Conservation (phyloP, 768 basidiomycete genomes). For the Leccinellum rugosiceps region DNA sequence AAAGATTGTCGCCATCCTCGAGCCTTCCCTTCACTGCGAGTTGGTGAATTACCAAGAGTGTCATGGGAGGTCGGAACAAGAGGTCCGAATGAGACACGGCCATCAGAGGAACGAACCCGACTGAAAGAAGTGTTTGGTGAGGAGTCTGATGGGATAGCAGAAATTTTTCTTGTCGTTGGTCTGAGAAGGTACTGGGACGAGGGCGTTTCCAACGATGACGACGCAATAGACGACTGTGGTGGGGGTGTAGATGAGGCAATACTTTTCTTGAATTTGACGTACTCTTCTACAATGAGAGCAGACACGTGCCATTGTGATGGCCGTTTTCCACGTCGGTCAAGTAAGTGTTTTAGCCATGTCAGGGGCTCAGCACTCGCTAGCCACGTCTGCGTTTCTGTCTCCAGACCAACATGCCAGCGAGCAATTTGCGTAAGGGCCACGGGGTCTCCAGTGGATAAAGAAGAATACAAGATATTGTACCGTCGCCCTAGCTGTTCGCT, state of each 20-base stretch:
- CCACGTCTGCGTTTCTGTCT: constrained; percentile 42
- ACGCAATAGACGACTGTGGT: constrained; percentile 11
- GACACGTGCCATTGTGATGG: constrained; percentile 62
- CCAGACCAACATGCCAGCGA: constrained; percentile 60
- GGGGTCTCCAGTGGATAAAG: constrained; percentile 30
- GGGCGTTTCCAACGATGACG: constrained; percentile 15
- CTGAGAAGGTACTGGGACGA: constrained; percentile 11
- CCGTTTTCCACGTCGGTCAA: constrained; percentile 43
- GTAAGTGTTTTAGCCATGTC: constrained; percentile 68
- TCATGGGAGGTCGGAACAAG: constrained; percentile 43
- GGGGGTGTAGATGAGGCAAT: constrained; percentile 9
- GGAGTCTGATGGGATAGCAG: constrained; percentile 37
- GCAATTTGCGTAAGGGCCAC: constrained; percentile 50
- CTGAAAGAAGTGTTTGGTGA: constrained; percentile 39
- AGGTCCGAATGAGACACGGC: constrained; percentile 58
- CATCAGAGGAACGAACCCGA: constrained; percentile 43
- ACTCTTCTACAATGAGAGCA: constrained; percentile 69
- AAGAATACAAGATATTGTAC: constrained; percentile 52
- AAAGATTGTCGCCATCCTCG: constrained; percentile 29
- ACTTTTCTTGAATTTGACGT: constrained; percentile 41
- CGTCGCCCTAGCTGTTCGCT: constrained; percentile 63
- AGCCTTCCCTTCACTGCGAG: constrained; percentile 38
- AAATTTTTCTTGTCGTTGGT: constrained; percentile 14
- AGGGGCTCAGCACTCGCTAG: constrained; percentile 67
- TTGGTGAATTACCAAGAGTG: constrained; percentile 46